Percentiles rank a stretch among this genome's conserved stretches.
phyloP scores from a whole-genome alignment of 2,329 filamentous ascomycete species.

The Xylogone sp. region DNA sequence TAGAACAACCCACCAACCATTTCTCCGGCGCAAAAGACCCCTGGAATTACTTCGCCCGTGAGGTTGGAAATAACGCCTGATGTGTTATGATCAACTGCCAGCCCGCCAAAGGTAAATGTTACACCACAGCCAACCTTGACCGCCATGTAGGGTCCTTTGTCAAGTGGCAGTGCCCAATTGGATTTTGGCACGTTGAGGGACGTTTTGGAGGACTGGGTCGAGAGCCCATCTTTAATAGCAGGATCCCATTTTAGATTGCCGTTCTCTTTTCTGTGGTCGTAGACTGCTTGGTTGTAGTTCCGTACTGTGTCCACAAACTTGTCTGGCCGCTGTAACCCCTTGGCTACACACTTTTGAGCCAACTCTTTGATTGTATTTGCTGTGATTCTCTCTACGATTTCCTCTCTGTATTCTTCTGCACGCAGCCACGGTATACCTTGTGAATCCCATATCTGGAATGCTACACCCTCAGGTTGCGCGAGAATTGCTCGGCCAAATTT shows the following conservation, averaged over 20 bases:
- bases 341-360: conserved; percentile 41
- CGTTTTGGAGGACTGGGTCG: conserved; percentile 48
- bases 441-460: conserved; percentile 64
- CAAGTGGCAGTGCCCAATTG: conserved; percentile 62
- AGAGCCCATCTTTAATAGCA: conserved; percentile 56
- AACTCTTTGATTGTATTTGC: conserved; percentile 51
- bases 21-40: conserved; percentile 59
- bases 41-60: conserved; percentile 43
- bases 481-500: conserved; percentile 61
- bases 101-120: conserved; percentile 66
- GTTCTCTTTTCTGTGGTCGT: conserved; percentile 41
- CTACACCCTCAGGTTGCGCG: conserved; percentile 51
- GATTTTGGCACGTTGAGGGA: conserved; percentile 51
- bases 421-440: conserved; percentile 49
- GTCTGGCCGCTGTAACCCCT: conserved; percentile 42
- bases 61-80: conserved; percentile 45
- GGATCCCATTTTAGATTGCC: conserved; percentile 50
- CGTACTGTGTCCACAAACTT: conserved; percentile 48
- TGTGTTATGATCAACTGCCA: conserved; percentile 52
- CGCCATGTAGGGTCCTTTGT: conserved; percentile 55
- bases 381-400: conserved; percentile 49
- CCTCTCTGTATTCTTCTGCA: conserved; percentile 57
- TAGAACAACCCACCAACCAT: conserved; percentile 64
- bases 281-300: conserved; percentile 56
- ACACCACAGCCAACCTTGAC: conserved; percentile 63